Evolutionary conservation across 139 green algal genomes (phyloP), one percentile per base, ranked within the genome.

Genomic region (Penium margaritaceum): DNA sequence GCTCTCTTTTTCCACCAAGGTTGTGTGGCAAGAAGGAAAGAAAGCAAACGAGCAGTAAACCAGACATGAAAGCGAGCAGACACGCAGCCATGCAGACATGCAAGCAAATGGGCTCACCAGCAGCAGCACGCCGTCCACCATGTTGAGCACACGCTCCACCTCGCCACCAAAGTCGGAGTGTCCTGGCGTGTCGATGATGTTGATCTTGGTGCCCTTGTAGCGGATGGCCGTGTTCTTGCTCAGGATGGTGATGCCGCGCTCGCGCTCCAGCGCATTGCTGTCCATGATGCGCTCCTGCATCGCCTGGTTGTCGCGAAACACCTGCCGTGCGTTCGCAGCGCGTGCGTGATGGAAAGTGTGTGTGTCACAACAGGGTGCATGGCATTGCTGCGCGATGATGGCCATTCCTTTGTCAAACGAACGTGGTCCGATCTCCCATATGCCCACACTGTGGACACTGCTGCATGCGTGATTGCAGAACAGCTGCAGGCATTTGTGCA

Each of bases 151-250:
- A 36, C 94, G 90, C 88, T 98, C 94, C 24, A 99, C 94, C 83
- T 99, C 94, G 0, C 94, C 94, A 46, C 94, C 94, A 83, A 99
- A 99, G 84, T 99, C 94, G 24, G 92, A 91, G 91, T 99, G 94
- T 58, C 94, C 94, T 0, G 94, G 94, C 0, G 94, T 99, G 83
- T 99, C 94, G 61, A 99, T 97, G 84, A 99, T 95, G 82, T 99
- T 99, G 77, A 99, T 96, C 70, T 83, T 83, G 61, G 70, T 78
- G 41, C 24, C 86, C 78, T 85, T 85, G 88, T 92, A 97, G 14
- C 70, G 85, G 44, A 99, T 88, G 30, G 94, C 91, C 1, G 94
- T 99, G 86, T 99, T 99, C 78, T 98, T 98, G 63, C 90, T 91
- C 47, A 98, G 85, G 83, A 99, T 99, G 67, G 94, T 99, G 85